Evolutionary conservation across 148 eudicot species (phyloP).

Genomic region (Beta vulgaris): DNA sequence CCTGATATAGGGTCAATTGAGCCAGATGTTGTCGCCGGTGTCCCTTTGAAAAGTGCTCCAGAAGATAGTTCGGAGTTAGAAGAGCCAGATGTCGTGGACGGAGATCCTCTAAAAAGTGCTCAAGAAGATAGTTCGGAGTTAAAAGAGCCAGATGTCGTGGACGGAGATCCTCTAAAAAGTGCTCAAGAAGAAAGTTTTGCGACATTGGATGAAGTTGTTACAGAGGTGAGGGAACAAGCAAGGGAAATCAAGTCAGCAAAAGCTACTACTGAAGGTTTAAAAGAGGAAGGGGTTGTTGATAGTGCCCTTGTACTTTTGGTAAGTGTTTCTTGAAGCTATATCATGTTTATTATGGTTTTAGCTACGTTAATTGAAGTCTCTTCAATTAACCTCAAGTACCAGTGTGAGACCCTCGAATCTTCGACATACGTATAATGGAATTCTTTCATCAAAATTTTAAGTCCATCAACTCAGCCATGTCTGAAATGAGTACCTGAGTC

Average conservation of each 20-base stretch:
- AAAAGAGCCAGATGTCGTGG: constrained; percentile 24
- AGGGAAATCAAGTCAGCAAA: constrained; percentile 63
- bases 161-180: constrained; percentile 19
- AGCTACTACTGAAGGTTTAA: constrained; percentile 62
- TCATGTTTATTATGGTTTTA: not conserved
- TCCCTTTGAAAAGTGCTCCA: constrained; percentile 23
- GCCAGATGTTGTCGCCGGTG: constrained; percentile 22
- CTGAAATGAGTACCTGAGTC: too few relatives aligned
- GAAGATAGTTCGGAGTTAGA: too few relatives aligned
- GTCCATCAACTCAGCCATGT: too few relatives aligned
- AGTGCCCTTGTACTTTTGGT: constrained; percentile 68
- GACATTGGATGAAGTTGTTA: constrained; percentile 52
- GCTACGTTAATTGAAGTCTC: too few relatives aligned
- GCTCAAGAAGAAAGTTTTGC: constrained; percentile 35
- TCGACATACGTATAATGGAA: too few relatives aligned
- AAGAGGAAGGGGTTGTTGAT: constrained; percentile 78
- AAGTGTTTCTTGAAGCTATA: constrained; percentile 2
- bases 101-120: constrained; percentile 19
- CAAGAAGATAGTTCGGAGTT: constrained; percentile 28
- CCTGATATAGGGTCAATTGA: constrained; percentile 13
- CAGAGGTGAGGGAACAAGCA: constrained; percentile 67
- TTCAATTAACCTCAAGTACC: too few relatives aligned
- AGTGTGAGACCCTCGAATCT: too few relatives aligned
- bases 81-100: constrained; percentile 20
- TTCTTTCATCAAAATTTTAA: too few relatives aligned